Base-by-base conservation (phyloP, 805 yeast genomes). In the Saccharomycopsis guyanensis region DNA sequence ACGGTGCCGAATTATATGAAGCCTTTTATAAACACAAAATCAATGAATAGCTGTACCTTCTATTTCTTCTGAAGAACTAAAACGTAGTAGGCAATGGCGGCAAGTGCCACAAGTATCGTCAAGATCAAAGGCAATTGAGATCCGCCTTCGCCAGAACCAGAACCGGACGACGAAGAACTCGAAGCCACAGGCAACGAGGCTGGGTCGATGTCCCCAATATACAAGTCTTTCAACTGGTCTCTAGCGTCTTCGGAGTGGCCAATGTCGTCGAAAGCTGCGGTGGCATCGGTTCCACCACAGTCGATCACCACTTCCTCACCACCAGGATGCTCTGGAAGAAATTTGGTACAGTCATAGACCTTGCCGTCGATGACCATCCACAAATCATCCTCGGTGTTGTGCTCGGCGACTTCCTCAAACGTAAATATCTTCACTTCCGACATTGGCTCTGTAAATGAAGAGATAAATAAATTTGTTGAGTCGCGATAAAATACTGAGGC, bases 231-330 rank as follows among this genome's bases (percentile, higher is more conserved):
- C 58, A 93, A 70, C 56, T 82, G 71, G 57, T 82, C 93, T 56
- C 80, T 79, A 35, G 99, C 97, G 56, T 89, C 96, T 53, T 89
- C 97, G 31, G 97, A 87, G 68, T 93, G 99, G 31, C 99, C 99
- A 61, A 93, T 89, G 60, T 87, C 96, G 63, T 76, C 80, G 54
- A 79, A 80, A 20, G 80, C 75, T 41, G 61, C 66, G 12, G 86
- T 78, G 45, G 88, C 89, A 61, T 87, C 95, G 50, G 73, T 72
- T 38, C 95, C 96, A 27, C 84, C 95, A 59, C 78, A 73, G 56
- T 86, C 95, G 42, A 76, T 65, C 47, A 86, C 69, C 27, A 86
- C 84, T 60, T 86, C 95, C 46, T 80, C 82, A 47, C 95, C 95
- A 60, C 95, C 95, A 22, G 83, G 82, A 59, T 77, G 82, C 53